Conservation (phyloP, 106 monocot genomes). For the Xerophyta viscosa region DNA sequence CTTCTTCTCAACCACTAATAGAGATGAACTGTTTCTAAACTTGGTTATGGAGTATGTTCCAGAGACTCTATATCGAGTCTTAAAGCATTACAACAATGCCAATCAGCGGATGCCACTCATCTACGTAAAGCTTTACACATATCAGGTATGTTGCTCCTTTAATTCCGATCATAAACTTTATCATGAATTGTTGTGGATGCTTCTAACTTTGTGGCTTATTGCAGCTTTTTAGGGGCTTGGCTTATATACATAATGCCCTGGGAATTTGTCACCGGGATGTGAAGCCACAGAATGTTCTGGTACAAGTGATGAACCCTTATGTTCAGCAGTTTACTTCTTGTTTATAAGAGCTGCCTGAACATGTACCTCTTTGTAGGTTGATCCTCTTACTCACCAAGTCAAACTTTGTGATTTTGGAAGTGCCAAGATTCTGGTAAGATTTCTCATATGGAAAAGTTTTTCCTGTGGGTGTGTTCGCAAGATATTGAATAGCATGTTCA, state of each 20-base stretch:
- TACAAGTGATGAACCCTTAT: no score
- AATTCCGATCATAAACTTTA: no score
- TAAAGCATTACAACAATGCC: constrained; percentile 63
- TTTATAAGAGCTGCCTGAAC: not conserved
- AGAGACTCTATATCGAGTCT: constrained; percentile 60
- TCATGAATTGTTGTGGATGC: constrained; percentile 21
- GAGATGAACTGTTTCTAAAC: constrained; percentile 82
- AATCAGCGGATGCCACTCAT: constrained; percentile 80
- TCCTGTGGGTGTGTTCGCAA: not conserved
- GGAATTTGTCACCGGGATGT: constrained; percentile 91
- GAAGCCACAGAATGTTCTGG: constrained; percentile 91
- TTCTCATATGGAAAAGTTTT: not conserved
- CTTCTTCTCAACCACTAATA: constrained; percentile 77
- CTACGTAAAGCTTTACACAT: constrained; percentile 78
- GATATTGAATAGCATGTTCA: not conserved
- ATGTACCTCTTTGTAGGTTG: constrained; percentile 34
- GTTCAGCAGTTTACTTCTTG: no score
- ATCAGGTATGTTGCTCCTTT: constrained; percentile 38
- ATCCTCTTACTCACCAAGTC: constrained; percentile 77
- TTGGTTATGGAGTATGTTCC: constrained; percentile 88
- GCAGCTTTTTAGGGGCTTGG: constrained; percentile 86
- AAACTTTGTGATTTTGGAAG: constrained; percentile 87
- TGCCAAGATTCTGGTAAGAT: constrained; percentile 66
- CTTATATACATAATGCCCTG: constrained; percentile 79
- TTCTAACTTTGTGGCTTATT: no score